phyloP scores from a whole-genome alignment of 23 red algal genomes.

The Gracilaria caudata region DNA sequence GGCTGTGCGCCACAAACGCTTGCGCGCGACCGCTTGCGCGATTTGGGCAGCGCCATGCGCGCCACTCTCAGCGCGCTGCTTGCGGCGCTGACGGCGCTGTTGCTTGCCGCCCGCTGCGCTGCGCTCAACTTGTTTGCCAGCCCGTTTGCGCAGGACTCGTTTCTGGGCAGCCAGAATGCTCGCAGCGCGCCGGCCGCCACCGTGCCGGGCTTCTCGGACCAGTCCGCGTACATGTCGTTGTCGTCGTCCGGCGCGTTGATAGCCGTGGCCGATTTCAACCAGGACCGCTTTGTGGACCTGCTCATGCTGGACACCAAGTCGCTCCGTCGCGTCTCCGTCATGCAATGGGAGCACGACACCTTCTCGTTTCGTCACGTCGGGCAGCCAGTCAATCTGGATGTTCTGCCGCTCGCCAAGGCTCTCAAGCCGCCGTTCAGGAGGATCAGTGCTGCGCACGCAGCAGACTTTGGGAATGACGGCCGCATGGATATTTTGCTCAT shows the following conservation, averaged over 20 bases:
- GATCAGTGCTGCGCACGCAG: constrained; percentile 50
- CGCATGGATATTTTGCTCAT: constrained; percentile 74
- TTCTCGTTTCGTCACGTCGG: constrained; percentile 59
- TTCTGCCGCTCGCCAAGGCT: background rate
- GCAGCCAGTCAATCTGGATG: constrained; percentile 2
- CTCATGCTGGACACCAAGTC: constrained; percentile 60
- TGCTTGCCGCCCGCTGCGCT: background rate
- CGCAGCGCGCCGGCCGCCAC: constrained; percentile 50
- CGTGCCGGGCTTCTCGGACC: constrained; percentile 59
- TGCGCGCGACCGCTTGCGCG: too few species aligned
- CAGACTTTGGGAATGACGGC: constrained; percentile 93
- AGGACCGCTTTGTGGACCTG: constrained; percentile 79
- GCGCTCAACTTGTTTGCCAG: background rate
- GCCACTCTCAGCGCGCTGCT: background rate
- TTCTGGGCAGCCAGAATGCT: background rate
- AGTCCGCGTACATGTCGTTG: constrained; percentile 76
- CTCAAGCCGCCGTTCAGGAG: constrained; percentile 4
- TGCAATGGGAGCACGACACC: constrained; percentile 65
- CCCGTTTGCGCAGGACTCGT: background rate
- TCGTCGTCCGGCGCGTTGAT: constrained; percentile 59
- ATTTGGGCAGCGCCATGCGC: too few species aligned
- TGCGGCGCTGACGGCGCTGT: too few species aligned
- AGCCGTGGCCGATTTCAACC: constrained; percentile 80
- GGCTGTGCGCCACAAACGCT: too few species aligned
- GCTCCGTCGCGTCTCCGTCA: constrained; percentile 39